A percentile compares a stretch with the other conserved stretches of the same genome.
phyloP scores from a whole-genome alignment of 106 monocot genomes.

The Ottelia alismoides region DNA sequence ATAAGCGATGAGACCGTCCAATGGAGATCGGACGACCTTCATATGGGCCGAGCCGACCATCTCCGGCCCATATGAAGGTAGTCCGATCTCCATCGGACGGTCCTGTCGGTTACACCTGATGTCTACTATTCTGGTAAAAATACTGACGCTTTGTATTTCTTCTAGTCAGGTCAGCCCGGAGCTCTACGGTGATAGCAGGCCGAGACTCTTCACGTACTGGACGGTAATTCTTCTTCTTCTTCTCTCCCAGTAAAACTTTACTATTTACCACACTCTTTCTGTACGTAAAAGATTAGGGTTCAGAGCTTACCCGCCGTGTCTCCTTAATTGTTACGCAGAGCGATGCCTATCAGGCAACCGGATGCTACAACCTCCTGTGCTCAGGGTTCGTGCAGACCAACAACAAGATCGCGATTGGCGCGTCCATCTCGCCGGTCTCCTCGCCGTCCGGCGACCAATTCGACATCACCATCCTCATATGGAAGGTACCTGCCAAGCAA shows the following conservation, averaged over 20 bases:
- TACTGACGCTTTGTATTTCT: too few species aligned
- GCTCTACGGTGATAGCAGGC: constrained; percentile 61
- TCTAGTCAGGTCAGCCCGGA: constrained; percentile 57
- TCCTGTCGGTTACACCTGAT: too few species aligned
- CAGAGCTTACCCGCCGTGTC: not conserved
- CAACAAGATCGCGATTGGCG: constrained; percentile 61
- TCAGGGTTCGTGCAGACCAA: constrained; percentile 60
- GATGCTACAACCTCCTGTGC: constrained; percentile 65
- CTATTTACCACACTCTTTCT: too few species aligned
- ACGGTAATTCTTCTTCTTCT: too few species aligned
- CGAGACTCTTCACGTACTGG: constrained; percentile 92
- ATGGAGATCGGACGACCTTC: too few species aligned
- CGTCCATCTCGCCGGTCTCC: constrained; percentile 59
- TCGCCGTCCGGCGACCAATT: constrained; percentile 33
- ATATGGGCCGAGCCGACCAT: too few species aligned
- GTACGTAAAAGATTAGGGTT: not conserved
- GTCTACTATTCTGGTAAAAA: too few species aligned
- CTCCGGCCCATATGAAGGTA: too few species aligned
- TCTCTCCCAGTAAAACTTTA: not conserved
- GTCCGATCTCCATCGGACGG: too few species aligned
- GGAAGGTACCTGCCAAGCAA: too few species aligned
- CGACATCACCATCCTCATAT: constrained; percentile 52
- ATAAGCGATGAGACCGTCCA: too few species aligned
- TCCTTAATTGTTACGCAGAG: not conserved
- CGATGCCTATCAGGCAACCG: constrained; percentile 5